Evolutionary conservation across 192 early-diverging fungal genomes (phyloP), one percentile per base, ranked within the genome.

Genomic region (Polychytrium aggregatum): DNA sequence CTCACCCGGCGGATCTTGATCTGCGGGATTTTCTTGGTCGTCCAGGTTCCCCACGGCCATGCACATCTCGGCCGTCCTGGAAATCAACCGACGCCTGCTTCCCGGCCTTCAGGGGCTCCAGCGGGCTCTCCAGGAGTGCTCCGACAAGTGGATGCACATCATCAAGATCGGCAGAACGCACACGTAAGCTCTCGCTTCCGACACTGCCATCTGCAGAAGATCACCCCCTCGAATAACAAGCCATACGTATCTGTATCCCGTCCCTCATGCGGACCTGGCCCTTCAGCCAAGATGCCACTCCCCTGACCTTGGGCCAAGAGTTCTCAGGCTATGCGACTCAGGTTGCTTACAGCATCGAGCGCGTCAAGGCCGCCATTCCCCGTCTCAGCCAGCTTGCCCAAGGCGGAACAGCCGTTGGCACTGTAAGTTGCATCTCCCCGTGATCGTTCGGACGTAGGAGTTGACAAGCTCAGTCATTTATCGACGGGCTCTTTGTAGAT

Each of bases 141-240:
- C 82, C 47, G 14, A 35, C 5, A 10, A 48, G 17, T 98, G 93
- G 62, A 75, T 78, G 33, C 61, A 91, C 48, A 95, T 99, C 48
- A 89, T 99, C 76, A 99, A 99, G 78, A 97, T 97, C 68, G 96
- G 96, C 53, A 81, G 96, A 42, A 99, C 96, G 8, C 96, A 99
- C 61, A 78, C 94, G 57, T n/a, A n/a, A n/a, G n/a, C n/a, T n/a
- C n/a, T n/a, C n/a, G n/a, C n/a, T n/a, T n/a, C n/a, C n/a, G n/a
- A n/a, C n/a, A n/a, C n/a, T n/a, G n/a, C n/a, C n/a, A n/a, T n/a
- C n/a, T n/a, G n/a, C n/a, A n/a, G n/a, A n/a, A n/a, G n/a, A n/a
- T n/a, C n/a, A n/a, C n/a, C n/a, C n/a, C n/a, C n/a, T n/a, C n/a
- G n/a, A n/a, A n/a, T n/a, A n/a, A n/a, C n/a, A n/a, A n/a, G n/a